Percentiles rank a stretch among this genome's conserved stretches.
These are phyloP conservation scores for Cymbopogon flexuosus DNA, from an alignment of 202 grass and related monocot species.

Conservation along the genomic window DNA sequence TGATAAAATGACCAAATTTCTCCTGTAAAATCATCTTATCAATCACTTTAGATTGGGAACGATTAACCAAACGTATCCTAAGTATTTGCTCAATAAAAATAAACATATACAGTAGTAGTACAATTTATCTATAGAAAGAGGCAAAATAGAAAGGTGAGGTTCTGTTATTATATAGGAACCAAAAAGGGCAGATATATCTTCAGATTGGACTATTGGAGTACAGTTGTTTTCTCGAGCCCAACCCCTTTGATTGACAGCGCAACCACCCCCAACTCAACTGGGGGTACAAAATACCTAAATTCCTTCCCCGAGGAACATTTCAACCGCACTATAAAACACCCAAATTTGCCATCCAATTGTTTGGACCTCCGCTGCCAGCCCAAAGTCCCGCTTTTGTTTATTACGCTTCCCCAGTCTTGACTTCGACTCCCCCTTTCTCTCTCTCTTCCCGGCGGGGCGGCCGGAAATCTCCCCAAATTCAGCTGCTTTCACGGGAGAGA, in stretches of 20 bases:
- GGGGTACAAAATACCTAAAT: background rate
- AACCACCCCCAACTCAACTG: slow-evolving; percentile 26
- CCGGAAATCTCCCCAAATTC: slow-evolving; percentile 19
- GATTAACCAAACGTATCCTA: background rate
- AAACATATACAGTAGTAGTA: background rate
- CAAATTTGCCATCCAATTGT: slow-evolving; percentile 16
- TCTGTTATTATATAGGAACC: background rate
- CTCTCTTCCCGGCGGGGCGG: background rate
- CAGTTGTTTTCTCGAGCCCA: background rate
- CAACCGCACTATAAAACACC: slow-evolving; percentile 41
- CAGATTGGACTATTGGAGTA: too few species aligned
- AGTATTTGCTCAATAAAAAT: background rate
- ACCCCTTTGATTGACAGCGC: slow-evolving; percentile 18
- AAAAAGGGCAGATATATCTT: background rate
- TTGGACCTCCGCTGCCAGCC: background rate
- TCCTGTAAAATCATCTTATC: background rate
- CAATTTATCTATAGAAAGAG: background rate
- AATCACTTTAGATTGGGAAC: background rate
- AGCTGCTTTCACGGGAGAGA: slow-evolving; percentile 7
- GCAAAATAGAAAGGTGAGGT: background rate
- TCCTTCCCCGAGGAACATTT: slow-evolving; percentile 17
- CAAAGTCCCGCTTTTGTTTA: slow-evolving; percentile 18
- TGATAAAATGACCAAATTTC: background rate
- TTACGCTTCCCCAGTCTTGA: slow-evolving; percentile 28
- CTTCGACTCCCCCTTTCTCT: background rate